Evolutionary conservation across 805 yeast species (phyloP).

Genomic region (Cyberlindnera misumaiensis): DNA sequence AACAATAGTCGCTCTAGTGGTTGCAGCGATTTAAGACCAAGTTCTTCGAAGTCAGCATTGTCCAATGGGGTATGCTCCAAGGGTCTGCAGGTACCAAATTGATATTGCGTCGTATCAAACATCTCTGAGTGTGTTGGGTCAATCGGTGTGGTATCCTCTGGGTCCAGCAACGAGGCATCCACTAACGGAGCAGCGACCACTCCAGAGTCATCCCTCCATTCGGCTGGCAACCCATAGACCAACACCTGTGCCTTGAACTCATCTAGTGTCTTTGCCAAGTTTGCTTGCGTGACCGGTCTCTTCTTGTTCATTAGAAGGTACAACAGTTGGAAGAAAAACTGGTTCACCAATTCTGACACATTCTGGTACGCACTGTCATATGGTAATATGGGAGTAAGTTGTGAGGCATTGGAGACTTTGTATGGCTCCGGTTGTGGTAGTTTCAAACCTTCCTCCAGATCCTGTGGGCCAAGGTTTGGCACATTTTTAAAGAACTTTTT

Average conservation of each 20-base stretch:
- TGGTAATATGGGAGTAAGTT: constrained; percentile 1
- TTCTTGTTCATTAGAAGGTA: constrained; percentile 15
- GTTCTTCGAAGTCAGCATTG: constrained; percentile 10
- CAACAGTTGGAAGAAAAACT: constrained; percentile 12
- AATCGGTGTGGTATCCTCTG: constrained; percentile 12
- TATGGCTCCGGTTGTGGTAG: constrained; percentile 8
- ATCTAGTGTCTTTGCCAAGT: constrained; percentile 9
- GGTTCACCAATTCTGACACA: constrained; percentile 13
- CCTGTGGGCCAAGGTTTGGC: constrained; percentile 21
- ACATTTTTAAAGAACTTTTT: constrained; percentile 11
- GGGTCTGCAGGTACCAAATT: constrained; percentile 13
- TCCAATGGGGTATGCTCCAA: constrained; percentile 18
- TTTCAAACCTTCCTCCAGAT: constrained; percentile 20
- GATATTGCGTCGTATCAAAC: constrained; percentile 8
- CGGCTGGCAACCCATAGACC: constrained; percentile 20
- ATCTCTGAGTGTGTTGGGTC: constrained; percentile 17
- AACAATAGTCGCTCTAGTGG: constrained; percentile 21
- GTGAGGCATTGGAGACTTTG: constrained; percentile 13
- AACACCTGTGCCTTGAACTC: constrained; percentile 13
- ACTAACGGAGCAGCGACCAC: constrained; percentile 8
- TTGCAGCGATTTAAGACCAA: constrained; percentile 14
- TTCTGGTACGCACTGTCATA: constrained; percentile 2
- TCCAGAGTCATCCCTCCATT: constrained; percentile 23
- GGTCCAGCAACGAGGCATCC: constrained; percentile 2
- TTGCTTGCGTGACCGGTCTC: constrained; percentile 5